These are phyloP conservation scores for Primulina tabacum DNA, from an alignment of 257 asterid genomes.

Conservation along the genomic window DNA sequence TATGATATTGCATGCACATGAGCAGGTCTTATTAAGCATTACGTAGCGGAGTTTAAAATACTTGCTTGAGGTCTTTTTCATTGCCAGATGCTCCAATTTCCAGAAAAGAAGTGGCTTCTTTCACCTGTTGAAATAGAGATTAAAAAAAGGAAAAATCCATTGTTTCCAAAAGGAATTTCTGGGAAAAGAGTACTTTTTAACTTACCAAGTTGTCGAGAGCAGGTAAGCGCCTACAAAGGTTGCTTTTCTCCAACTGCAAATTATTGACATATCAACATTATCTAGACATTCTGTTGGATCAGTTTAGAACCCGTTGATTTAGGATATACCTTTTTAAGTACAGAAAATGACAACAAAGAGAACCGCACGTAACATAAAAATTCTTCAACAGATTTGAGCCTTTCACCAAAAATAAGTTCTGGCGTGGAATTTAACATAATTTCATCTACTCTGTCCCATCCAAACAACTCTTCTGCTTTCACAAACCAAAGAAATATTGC, in stretches of 20 bases:
- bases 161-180: conserved; percentile 11
- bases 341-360: conserved; percentile 59
- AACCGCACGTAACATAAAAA: conserved; percentile 66
- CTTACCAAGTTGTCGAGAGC: conserved; percentile 59
- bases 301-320: conserved; percentile 2
- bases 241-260: conserved; percentile 77
- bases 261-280: conserved; percentile 19
- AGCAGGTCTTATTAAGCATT: background rate
- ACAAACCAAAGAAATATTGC: conserved; percentile 80
- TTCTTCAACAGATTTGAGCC: conserved; percentile 46
- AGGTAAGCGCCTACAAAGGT: conserved; percentile 51
- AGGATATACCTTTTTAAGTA: conserved; percentile 62
- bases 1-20: background rate
- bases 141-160: background rate
- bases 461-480: conserved; percentile 56
- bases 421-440: conserved; percentile 53
- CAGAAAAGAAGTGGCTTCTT: conserved; percentile 64
- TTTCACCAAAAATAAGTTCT: conserved; percentile 54
- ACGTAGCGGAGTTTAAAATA: background rate
- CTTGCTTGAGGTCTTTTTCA: conserved; percentile 59
- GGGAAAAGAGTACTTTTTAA: conserved; percentile 13
- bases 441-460: conserved; percentile 72
- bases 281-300: conserved; percentile 11
- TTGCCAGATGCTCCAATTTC: conserved; percentile 48
- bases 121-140: conserved; percentile 48